phyloP scores from a whole-genome alignment of 768 basidiomycete genomes.

The Mycena albidolilacea region DNA sequence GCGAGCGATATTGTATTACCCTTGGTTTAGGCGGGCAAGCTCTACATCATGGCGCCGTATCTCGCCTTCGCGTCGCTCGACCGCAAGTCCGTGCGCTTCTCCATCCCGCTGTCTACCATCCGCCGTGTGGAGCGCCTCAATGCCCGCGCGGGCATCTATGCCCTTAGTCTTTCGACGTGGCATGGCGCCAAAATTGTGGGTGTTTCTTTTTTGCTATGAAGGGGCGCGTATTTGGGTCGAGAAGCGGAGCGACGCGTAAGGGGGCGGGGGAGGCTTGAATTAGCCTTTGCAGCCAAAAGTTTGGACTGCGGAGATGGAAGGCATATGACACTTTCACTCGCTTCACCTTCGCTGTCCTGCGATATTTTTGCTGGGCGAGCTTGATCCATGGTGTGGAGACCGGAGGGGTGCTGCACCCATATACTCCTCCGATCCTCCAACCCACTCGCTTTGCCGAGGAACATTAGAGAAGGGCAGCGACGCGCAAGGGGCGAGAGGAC shows the following conservation, averaged over 20 bases:
- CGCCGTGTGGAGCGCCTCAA: conserved; percentile 95
- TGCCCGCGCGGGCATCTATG: conserved; percentile 94
- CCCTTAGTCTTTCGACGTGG: conserved; percentile 95
- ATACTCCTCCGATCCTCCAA: too few species aligned
- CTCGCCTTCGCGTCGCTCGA: conserved; percentile 93
- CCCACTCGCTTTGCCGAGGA: too few species aligned
- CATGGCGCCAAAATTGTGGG: conserved; percentile 94
- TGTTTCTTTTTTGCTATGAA: conserved; percentile 35
- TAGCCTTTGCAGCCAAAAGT: conserved; percentile 10
- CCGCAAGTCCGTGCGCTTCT: conserved; percentile 92
- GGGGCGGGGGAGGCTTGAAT: conserved; percentile 1
- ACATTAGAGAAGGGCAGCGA: too few species aligned
- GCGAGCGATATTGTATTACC: background rate
- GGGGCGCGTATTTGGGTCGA: background rate
- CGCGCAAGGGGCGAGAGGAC: too few species aligned
- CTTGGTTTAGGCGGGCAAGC: conserved; percentile 82
- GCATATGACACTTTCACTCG: too few species aligned
- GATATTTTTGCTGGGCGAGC: background rate
- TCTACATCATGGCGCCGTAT: conserved; percentile 91
- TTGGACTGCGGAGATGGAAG: too few species aligned
- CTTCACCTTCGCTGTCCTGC: too few species aligned
- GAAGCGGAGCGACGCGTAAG: conserved; percentile 32
- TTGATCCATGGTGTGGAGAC: background rate
- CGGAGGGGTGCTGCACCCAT: too few species aligned
- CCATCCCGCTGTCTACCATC: conserved; percentile 92